Evolutionary conservation across 2,329 filamentous ascomycete genomes (phyloP), one percentile per base, ranked within the genome.

Genomic region (Coccinonectria pachysandricola): DNA sequence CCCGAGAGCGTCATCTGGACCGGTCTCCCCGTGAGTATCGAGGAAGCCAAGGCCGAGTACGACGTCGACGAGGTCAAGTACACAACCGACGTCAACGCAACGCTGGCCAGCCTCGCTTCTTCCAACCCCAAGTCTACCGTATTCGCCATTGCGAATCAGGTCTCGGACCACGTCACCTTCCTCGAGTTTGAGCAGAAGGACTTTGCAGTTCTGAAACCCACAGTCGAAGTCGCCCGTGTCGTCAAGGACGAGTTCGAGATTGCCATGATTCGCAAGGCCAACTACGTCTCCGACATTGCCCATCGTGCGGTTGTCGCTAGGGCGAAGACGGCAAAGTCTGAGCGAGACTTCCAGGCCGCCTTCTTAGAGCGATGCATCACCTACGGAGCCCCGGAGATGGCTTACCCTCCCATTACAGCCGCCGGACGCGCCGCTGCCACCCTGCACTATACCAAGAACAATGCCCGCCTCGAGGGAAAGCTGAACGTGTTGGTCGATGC

Each of bases 1-100:
- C 72, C 84, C n/a, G 82, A 91, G 21, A 77, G 76, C 28, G 86
- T 96, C 32, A 84, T 96, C 49, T 98, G 88, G 88, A 82, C 80
- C 15, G 91, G 91, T 8, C 68, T 96, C 10, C 91, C 88, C 0
- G 62, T 92, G 34, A 82, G 76, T 18, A 59, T 69, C 17, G 68
- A 80, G 21, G 80, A 95, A 48, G 88, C 88, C 6, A 60, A 80
- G 34, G 58, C 71, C 24, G 68, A 71, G 37, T 96, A 84, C 59
- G 84, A 93, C 40, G 73, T 92, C 37, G 88, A 96, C 51, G 64
- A 73, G 18, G 84, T 88, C 37, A 68, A 71, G 31, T 75, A 75
- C 35, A 79, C 76, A 7, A 73, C 71, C 27, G 79, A 91, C 22
- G 64, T 93, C 42, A 87, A 91, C 52, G 60, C 73, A n/a, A 68